A percentile compares a stretch with the other conserved stretches of the same genome.
Conservation (phyloP, 1,139 yeast genomes). For the Candida pseudoviswanathii region DNA sequence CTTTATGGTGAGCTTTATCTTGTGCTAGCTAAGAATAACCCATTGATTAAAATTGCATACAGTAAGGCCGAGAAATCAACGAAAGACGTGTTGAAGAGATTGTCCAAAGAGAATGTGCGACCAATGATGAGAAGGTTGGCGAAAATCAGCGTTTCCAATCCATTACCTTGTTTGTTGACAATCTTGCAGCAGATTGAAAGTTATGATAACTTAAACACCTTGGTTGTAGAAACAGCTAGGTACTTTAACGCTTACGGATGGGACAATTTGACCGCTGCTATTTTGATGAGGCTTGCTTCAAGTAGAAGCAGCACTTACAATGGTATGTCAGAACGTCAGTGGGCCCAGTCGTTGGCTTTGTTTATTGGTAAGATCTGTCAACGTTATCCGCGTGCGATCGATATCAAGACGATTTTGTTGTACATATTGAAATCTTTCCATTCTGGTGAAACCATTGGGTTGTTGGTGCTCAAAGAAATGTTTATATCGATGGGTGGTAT, state of each 20-base stretch:
- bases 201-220: constrained; percentile 80
- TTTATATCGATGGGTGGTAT: constrained; percentile 82
- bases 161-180: constrained; percentile 72
- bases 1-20: constrained; percentile 79
- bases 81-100: constrained; percentile 75
- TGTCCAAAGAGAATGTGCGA: constrained; percentile 82
- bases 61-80: constrained; percentile 80
- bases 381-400: constrained; percentile 50
- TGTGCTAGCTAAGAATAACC: constrained; percentile 58
- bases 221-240: constrained; percentile 79
- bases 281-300: constrained; percentile 68
- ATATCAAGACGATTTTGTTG: constrained; percentile 56
- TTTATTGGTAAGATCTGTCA: constrained; percentile 68
- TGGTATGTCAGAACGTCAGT: constrained; percentile 79
- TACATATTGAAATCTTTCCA: constrained; percentile 70
- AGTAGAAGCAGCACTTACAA: constrained; percentile 68
- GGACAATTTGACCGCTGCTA: constrained; percentile 79
- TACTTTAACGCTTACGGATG: constrained; percentile 80
- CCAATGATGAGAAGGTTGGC: constrained; percentile 80
- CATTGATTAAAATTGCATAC: constrained; percentile 62
- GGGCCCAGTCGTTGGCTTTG: constrained; percentile 77
- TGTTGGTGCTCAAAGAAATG: constrained; percentile 70
- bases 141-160: constrained; percentile 76
- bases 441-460: constrained; percentile 60
- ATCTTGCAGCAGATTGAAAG: constrained; percentile 80